A percentile compares a stretch with the other conserved stretches of the same genome.
Evolutionary conservation across 768 basidiomycete genomes (phyloP).

Genomic region (Hericium coralloides): DNA sequence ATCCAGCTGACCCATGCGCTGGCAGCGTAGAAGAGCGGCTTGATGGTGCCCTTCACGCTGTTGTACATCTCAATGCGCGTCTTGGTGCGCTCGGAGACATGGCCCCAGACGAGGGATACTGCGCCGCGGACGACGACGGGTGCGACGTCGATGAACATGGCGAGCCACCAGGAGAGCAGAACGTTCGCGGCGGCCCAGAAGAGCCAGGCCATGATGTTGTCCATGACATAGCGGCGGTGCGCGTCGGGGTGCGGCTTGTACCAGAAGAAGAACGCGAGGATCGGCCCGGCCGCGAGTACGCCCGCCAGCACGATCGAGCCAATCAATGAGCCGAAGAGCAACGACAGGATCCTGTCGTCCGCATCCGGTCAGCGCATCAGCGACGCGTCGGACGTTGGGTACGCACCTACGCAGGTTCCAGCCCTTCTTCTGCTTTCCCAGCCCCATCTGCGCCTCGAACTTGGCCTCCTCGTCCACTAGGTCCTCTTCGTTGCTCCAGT

Average conservation of each 20-base stretch:
- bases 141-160: slow-evolving; percentile 59
- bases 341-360: neutral
- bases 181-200: slow-evolving; percentile 78
- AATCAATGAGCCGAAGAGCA: slow-evolving; percentile 61
- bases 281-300: slow-evolving; percentile 49
- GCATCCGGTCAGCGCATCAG: neutral
- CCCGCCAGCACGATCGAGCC: slow-evolving; percentile 62
- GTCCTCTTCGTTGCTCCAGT: slow-evolving; percentile 77
- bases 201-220: slow-evolving; percentile 69
- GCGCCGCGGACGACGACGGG: slow-evolving; percentile 44
- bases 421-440: slow-evolving; percentile 30
- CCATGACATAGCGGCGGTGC: slow-evolving; percentile 48
- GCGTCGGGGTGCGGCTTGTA: slow-evolving; percentile 49
- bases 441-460: slow-evolving; percentile 53
- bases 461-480: slow-evolving; percentile 61
- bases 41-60: slow-evolving; percentile 58
- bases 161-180: slow-evolving; percentile 72
- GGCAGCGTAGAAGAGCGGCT: slow-evolving; percentile 66
- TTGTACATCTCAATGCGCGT: slow-evolving; percentile 59
- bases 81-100: slow-evolving; percentile 63
- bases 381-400: neutral
- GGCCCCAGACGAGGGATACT: slow-evolving; percentile 62
- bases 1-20: slow-evolving; percentile 67
- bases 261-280: slow-evolving; percentile 65
- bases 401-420: slow-evolving; percentile 50